Base-by-base conservation (phyloP, 192 early-diverging fungal species). In the Coemansia interrupta region DNA sequence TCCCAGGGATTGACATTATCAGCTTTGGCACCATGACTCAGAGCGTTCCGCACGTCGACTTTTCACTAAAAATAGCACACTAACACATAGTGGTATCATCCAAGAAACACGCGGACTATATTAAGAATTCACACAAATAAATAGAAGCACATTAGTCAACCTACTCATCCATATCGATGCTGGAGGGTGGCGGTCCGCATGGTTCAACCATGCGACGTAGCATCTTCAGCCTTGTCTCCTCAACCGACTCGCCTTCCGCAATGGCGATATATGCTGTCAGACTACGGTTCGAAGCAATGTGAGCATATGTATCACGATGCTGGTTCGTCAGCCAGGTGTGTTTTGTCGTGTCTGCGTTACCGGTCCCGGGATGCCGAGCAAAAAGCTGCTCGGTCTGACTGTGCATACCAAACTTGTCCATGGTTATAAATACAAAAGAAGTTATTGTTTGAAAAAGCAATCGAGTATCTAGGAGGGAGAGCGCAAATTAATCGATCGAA, bases 31-130 rank as follows among this genome's bases (percentile, higher is more conserved):
- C 87, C 42, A 82, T 98, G 61, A 91, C 93, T 8, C 96, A 98
- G 63, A 86, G 90, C 63, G 96, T 98, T 5, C 90, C 90, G 15
- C 92, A 95, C 70, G 88, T 98, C 23, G 96, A 98, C 66, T 98
- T 94, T 75, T 98, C 96, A 6, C 85, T 98, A 50, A 98, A 98
- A 71, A 90, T 98, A 28, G 56, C 59, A 20, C 68, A 55, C 56
- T 65, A 54, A n/a, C 3, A 36, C 9, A 11, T 8, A 36, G 1
- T 1, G 5, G 6, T 36, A 23, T 22, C 29, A 18, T 18, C 18
- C 22, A 40, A 38, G 36, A 38, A 15, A 19, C 26, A 11, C 6
- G 32, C 10, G 32, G 5, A 5, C 10, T 36, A 36, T 11, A 36
- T 11, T 10, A 36, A 7, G 1, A 8, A 36, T 36, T 10, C 10